phyloP scores from a whole-genome alignment of 176 grass and related monocot species.

The Panicum miliaceum region DNA sequence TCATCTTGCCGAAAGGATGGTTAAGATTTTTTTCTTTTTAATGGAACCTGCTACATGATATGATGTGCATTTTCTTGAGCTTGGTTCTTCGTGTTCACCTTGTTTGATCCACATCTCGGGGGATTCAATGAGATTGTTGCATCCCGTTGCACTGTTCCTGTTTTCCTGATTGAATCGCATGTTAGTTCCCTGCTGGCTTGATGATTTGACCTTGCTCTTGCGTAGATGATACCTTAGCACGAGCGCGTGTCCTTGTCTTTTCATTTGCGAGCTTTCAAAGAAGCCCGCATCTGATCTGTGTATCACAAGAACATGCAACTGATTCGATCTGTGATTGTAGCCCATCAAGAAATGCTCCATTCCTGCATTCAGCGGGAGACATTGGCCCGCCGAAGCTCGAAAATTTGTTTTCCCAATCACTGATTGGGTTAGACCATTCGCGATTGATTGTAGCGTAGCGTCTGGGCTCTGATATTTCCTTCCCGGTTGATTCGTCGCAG shows the following conservation, averaged over 20 bases:
- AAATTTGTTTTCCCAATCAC: background rate
- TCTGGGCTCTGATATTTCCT: conserved; percentile 3
- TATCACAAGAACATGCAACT: background rate
- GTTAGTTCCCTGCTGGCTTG: conserved; percentile 8
- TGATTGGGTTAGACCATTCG: background rate
- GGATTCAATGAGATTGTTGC: background rate
- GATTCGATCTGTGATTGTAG: background rate
- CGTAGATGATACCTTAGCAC: background rate
- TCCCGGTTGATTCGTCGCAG: conserved; percentile 22
- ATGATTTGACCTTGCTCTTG: conserved; percentile 16
- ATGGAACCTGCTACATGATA: background rate
- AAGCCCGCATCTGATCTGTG: conserved; percentile 6
- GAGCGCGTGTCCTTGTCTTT: background rate
- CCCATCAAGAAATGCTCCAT: background rate
- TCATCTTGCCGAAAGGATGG: background rate
- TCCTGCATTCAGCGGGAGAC: background rate
- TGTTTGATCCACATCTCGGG: background rate
- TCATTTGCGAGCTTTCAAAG: conserved; percentile 16
- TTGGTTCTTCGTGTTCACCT: background rate
- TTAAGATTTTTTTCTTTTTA: background rate
- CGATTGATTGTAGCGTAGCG: background rate
- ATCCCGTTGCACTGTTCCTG: background rate
- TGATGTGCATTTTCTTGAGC: background rate
- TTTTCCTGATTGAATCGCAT: background rate
- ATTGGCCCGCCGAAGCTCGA: background rate